Conservation (phyloP, 257 asterid species). For the Solanum paucissectum region DNA sequence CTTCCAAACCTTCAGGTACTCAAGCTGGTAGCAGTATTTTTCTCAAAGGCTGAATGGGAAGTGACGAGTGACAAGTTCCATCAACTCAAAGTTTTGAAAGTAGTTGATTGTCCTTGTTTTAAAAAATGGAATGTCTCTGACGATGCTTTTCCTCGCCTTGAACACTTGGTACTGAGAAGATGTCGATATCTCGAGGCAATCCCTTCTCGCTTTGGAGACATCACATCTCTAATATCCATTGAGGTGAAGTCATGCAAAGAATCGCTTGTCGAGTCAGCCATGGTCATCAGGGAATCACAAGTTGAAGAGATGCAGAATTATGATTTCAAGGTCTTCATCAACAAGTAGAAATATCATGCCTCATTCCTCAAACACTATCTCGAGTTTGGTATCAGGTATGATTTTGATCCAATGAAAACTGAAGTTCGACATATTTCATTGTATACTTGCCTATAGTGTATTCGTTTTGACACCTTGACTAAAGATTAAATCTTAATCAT, state of each 20-base stretch:
- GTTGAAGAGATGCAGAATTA: background rate
- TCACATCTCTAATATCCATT: background rate
- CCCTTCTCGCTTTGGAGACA: conserved; percentile 2
- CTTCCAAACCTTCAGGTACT: conserved; percentile 6
- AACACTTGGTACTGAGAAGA: background rate
- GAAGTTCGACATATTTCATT: background rate
- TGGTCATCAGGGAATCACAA: background rate
- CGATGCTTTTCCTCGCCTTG: background rate
- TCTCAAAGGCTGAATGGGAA: background rate
- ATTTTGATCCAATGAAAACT: background rate
- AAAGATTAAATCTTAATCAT: background rate
- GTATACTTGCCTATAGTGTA: background rate
- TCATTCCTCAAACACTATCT: background rate
- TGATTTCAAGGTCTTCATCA: background rate
- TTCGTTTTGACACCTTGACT: background rate
- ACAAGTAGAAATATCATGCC: background rate
- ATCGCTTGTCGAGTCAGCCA: background rate
- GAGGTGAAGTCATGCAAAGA: background rate
- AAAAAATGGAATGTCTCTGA: background rate
- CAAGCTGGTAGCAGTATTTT: background rate
- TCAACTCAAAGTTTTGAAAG: background rate
- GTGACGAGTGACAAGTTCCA: background rate
- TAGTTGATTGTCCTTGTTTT: background rate
- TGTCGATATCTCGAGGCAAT: background rate
- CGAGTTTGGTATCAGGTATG: background rate